phyloP scores from a whole-genome alignment of 1,284 basidiomycete species.

The Abortiporus biennis region DNA sequence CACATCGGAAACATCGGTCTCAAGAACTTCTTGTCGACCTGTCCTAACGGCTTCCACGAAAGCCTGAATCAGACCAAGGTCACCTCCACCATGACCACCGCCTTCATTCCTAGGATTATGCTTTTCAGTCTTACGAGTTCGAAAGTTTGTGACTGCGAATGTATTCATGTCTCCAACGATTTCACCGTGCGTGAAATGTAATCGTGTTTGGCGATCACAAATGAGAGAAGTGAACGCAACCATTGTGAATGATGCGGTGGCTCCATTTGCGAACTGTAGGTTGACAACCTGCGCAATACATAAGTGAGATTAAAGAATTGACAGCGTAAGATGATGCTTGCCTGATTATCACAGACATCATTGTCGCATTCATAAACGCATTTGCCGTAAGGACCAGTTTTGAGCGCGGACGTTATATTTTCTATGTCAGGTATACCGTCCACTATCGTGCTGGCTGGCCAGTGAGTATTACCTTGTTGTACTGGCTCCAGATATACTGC shows the following conservation, averaged over 20 bases:
- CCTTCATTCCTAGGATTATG: constrained; percentile 52
- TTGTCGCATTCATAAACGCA: constrained; percentile 83
- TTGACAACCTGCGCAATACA: constrained; percentile 53
- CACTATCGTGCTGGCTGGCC: constrained; percentile 65
- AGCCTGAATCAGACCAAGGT: constrained; percentile 61
- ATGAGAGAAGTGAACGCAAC: constrained; percentile 64
- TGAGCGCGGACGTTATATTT: constrained; percentile 42
- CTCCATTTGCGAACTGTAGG: constrained; percentile 70
- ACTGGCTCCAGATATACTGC: constrained; percentile 71
- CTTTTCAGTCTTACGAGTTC: constrained; percentile 40
- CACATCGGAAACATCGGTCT: constrained; percentile 62
- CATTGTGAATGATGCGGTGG: constrained; percentile 79
- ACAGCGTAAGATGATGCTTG: constrained; percentile 2
- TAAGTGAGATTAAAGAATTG: not conserved
- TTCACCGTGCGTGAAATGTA: constrained; percentile 80
- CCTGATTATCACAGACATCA: constrained; percentile 36
- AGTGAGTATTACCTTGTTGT: constrained; percentile 43
- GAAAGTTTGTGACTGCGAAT: constrained; percentile 78
- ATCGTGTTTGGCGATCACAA: constrained; percentile 66
- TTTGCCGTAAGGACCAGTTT: constrained; percentile 64
- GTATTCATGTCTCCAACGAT: constrained; percentile 75
- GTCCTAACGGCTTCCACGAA: constrained; percentile 71
- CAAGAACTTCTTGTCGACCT: constrained; percentile 55
- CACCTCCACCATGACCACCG: constrained; percentile 79
- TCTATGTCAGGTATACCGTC: constrained; percentile 77